Base-by-base conservation (phyloP, 495 filamentous ascomycete species). In the Lepraria neglecta region DNA sequence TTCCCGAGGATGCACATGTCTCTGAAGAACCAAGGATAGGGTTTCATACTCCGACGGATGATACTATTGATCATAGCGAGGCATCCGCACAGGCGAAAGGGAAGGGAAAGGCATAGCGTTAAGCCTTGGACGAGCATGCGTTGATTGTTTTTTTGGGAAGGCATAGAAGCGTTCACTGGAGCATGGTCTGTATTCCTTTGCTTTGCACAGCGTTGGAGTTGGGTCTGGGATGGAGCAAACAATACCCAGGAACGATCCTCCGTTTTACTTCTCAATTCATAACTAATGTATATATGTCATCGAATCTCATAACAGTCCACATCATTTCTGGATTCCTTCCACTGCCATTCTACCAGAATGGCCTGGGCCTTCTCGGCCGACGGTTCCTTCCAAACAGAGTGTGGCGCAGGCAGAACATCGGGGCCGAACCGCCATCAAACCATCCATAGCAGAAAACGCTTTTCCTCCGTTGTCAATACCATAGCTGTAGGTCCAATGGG, bases 1-100 rank as follows among this genome's bases (percentile, higher is more conserved):
- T 82, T 61, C 77, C 79, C 0, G 69, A 74, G 48, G 69, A 71
- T 33, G 77, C 79, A 15, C 69, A 77, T 50, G 65, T 80, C 63
- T 60, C 55, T 10, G 45, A 63, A 45, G 63, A 63, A 44, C 66
- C 63, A 43, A 53, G 57, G 15, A 59, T 68, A n/a, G 35, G 53
- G 24, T 56, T 53, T 28, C 28, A 51, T 47, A 51, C 31, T 51
- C 50, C 45, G 50, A 45, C 44, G 55, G 51, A 56, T 15, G 51
- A 42, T 14, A 17, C 54, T 24, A 42, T 52, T 45, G 58, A 65
- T 19, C 45, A 58, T 11, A 54, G 48, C n/a, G 47, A 5, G 35
- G 24, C 64, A 42, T 45, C 46, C 27, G 46, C 43, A 35, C 33
- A 57, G 27, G 64, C 66, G 21, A 68, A 68, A 60, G 66, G 64